Conservation (phyloP, 148 eudicot genomes). For the Rhododendron griersonianum region DNA sequence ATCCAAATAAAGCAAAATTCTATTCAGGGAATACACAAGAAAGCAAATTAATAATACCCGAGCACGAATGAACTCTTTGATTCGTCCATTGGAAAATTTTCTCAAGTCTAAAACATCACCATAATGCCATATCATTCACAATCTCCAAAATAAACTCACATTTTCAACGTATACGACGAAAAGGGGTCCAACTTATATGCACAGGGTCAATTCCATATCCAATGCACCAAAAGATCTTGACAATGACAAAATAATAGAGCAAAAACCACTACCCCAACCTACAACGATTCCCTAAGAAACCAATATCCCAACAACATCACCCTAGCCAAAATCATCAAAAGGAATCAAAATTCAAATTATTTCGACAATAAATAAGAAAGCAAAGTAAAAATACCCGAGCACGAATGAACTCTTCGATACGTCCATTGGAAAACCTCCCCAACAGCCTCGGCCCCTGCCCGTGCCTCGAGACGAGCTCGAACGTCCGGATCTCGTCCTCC, state of each 20-base stretch:
- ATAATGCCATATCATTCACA: neutral
- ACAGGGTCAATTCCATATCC: neutral
- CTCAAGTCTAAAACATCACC: constrained; percentile 22
- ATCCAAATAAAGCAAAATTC: neutral
- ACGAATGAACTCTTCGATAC: constrained; percentile 83
- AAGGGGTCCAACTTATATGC: neutral
- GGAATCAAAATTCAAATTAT: neutral
- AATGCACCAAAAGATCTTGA: neutral
- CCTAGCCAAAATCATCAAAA: neutral
- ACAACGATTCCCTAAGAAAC: neutral
- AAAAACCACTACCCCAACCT: neutral
- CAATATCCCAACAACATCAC: neutral
- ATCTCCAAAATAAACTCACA: neutral
- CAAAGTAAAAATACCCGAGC: constrained; percentile 1
- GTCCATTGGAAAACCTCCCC: constrained; percentile 68
- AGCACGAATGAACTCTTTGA: constrained; percentile 78
- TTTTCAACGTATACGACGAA: neutral
- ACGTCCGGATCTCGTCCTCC: constrained; percentile 69
- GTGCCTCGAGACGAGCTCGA: constrained; percentile 77
- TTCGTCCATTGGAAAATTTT: constrained; percentile 57
- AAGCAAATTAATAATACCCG: constrained; percentile 34
- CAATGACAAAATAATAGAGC: neutral
- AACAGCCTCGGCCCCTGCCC: constrained; percentile 77
- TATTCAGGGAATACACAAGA: neutral
- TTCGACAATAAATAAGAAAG: neutral